Evolutionary conservation across 108 stramenopile genomes (phyloP).

Genomic region (Epipyxis sp.): DNA sequence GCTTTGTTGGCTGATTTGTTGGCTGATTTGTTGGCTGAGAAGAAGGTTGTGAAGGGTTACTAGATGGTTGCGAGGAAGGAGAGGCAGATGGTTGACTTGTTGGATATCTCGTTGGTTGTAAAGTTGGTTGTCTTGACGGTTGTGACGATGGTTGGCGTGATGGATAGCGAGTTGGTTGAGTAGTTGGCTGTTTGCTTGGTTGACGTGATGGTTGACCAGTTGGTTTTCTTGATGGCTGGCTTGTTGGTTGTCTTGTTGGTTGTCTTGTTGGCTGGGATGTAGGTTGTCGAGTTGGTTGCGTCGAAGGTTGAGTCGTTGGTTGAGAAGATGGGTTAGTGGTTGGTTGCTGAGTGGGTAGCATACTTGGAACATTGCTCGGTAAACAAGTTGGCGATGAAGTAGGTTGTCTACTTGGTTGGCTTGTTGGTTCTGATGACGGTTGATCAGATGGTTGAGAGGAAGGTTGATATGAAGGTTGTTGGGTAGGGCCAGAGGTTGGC

Average conservation of each 20-base stretch:
- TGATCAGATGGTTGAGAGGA: slow-evolving; percentile 16
- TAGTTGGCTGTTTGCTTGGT: background rate
- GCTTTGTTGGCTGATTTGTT: background rate
- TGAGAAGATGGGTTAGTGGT: slow-evolving; percentile 9
- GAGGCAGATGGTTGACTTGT: background rate
- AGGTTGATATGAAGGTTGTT: slow-evolving; percentile 22
- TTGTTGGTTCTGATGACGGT: slow-evolving; percentile 22
- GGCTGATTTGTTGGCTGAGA: background rate
- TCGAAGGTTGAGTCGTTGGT: slow-evolving; percentile 22
- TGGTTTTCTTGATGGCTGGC: background rate
- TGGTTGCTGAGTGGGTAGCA: slow-evolving; percentile 14
- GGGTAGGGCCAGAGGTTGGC: background rate
- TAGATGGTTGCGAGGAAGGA: background rate
- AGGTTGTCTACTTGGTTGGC: slow-evolving; percentile 23
- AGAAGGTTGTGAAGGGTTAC: background rate
- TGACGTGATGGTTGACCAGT: background rate
- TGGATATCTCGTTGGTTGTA: background rate
- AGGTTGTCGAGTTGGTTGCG: slow-evolving; percentile 6
- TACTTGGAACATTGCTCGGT: background rate
- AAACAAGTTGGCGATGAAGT: background rate
- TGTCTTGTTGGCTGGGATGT: background rate
- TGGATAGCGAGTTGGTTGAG: background rate
- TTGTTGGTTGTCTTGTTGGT: background rate
- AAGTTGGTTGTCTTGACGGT: background rate
- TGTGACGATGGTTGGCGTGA: background rate